phyloP scores from a whole-genome alignment of 129 eudicot genomes.

The Artemisia annua region DNA sequence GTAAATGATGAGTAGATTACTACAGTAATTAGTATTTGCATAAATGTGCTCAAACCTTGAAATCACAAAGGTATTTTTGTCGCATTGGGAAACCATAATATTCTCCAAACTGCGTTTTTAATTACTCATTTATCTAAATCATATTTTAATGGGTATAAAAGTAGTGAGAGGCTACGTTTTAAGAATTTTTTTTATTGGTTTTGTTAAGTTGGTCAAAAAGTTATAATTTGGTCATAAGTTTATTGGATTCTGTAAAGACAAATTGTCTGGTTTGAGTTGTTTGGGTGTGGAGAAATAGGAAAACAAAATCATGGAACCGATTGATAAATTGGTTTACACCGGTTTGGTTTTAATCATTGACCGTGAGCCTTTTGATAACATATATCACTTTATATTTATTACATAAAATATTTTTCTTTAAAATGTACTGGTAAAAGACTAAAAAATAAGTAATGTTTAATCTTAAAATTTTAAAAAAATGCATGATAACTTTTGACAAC shows the following conservation, averaged over 20 bases:
- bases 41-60: conserved; percentile 39
- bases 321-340: too few relatives aligned
- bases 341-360: too few relatives aligned
- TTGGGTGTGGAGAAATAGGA: too few relatives aligned
- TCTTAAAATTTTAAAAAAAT: too few relatives aligned
- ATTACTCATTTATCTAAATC: not conserved
- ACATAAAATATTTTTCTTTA: too few relatives aligned
- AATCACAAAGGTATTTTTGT: conserved; percentile 69
- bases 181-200: not conserved
- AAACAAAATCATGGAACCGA: too few relatives aligned
- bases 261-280: not conserved
- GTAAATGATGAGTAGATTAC: not conserved
- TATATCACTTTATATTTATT: too few relatives aligned
- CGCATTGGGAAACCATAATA: conserved; percentile 73
- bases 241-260: not conserved
- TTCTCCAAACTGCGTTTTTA: conserved; percentile 45
- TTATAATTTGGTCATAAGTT: conserved; percentile 3
- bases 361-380: too few relatives aligned
- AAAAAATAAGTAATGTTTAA: too few relatives aligned
- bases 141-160: not conserved
- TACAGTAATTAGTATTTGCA: too few relatives aligned
- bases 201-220: conserved; percentile 22
- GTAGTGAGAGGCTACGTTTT: not conserved
- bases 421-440: too few relatives aligned
- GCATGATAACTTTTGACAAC: too few relatives aligned